Evolutionary conservation across 1,284 basidiomycete species (phyloP).

Genomic region (Malassezia arunalokei): DNA sequence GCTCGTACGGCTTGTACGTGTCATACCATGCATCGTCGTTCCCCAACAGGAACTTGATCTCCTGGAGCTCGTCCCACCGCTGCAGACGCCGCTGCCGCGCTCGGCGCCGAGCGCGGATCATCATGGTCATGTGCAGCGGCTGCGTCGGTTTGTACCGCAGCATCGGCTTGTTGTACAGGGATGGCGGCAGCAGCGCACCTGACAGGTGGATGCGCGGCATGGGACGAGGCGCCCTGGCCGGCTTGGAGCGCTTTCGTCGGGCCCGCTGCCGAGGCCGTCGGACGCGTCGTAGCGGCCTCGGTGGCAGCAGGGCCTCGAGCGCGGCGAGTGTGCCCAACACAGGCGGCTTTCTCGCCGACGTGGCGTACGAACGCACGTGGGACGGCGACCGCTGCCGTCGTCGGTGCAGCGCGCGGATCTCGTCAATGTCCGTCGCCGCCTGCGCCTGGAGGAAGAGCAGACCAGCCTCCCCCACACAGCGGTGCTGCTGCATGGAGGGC

Average conservation of each 20-base stretch:
- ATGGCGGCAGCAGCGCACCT: conserved; percentile 34
- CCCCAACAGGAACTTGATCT: conserved; percentile 5
- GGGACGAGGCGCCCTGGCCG: neutral
- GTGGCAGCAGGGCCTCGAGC: conserved; percentile 8
- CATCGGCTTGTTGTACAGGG: conserved; percentile 32
- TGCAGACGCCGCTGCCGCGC: conserved; percentile 20
- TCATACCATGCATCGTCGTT: neutral
- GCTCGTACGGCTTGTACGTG: neutral
- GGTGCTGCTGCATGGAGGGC: conserved; percentile 28
- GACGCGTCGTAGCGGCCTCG: neutral
- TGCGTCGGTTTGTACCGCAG: conserved; percentile 42
- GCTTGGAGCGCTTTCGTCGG: neutral
- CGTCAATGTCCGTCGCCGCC: conserved; percentile 34
- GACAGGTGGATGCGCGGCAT: conserved; percentile 1
- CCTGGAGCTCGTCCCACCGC: conserved; percentile 20
- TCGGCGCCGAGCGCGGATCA: conserved; percentile 30
- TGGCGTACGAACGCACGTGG: neutral
- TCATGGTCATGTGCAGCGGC: conserved; percentile 35
- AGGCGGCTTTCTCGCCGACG: neutral
- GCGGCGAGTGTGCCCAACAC: neutral
- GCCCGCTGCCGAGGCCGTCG: neutral
- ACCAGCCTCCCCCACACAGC: conserved; percentile 33
- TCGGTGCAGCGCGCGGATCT: conserved; percentile 36
- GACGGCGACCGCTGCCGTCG: conserved; percentile 13
- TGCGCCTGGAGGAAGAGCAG: conserved; percentile 41